Percentiles rank a stretch among this genome's conserved stretches.
Evolutionary conservation across 495 filamentous ascomycete species (phyloP).

Genomic region (Podospora fimiseda): DNA sequence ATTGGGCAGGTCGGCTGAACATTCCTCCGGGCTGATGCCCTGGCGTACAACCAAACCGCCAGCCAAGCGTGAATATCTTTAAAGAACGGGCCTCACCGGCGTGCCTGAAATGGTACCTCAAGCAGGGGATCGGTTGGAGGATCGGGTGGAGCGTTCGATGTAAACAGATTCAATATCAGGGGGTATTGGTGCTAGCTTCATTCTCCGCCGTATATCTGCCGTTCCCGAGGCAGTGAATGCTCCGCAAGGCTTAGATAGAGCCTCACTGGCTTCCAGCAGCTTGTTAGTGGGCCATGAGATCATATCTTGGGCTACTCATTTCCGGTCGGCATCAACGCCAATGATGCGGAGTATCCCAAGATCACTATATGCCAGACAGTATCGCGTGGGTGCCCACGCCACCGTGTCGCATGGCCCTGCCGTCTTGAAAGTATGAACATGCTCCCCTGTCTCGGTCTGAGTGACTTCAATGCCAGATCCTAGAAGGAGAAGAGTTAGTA

Average conservation of each 20-base stretch:
- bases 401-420: constrained; percentile 58
- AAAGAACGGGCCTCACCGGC: not conserved
- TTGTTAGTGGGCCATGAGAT: not conserved
- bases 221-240: not conserved
- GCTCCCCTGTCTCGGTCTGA: constrained; percentile 84
- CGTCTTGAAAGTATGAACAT: constrained; percentile 71
- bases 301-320: constrained; percentile 17
- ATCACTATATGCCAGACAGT: constrained; percentile 86
- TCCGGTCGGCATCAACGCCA: constrained; percentile 46
- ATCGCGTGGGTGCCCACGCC: constrained; percentile 85
- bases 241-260: not conserved
- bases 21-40: not conserved
- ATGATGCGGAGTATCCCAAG: constrained; percentile 76
- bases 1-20: not conserved
- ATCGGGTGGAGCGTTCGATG: not conserved
- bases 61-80: not conserved
- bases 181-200: not conserved
- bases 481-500: constrained; percentile 13
- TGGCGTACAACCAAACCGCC: not conserved
- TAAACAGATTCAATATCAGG: not conserved
- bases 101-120: not conserved
- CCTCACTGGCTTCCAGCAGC: not conserved
- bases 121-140: not conserved
- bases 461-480: constrained; percentile 61
- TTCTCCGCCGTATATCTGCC: not conserved